A percentile compares a stretch with the other conserved stretches of the same genome.
Conservation (phyloP, 169 alveolate species). For the Cryptosporidium sp. region DNA sequence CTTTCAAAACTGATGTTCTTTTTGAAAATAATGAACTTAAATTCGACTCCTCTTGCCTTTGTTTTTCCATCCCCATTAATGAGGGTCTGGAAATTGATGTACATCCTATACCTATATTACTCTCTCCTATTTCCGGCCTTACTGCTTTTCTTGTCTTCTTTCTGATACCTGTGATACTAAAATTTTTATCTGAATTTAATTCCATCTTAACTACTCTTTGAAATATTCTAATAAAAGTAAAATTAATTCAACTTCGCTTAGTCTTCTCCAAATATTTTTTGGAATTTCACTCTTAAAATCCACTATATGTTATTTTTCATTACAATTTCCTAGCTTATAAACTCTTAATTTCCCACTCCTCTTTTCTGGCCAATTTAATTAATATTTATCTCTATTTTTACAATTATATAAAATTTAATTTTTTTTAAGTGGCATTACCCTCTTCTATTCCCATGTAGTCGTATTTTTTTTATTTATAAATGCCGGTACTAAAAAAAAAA, state of each 20-base stretch:
- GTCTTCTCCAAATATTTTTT: not conserved
- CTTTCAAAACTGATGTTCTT: not conserved
- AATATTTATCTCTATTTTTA: too few species aligned
- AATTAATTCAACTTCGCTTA: not conserved
- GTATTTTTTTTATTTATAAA: not conserved
- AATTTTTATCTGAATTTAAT: not conserved
- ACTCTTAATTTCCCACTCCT: not conserved
- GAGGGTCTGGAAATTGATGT: slow-evolving; percentile 31
- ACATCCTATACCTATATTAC: slow-evolving; percentile 14
- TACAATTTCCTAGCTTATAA: not conserved
- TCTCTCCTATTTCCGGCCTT: slow-evolving; percentile 48
- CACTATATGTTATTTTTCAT: not conserved
- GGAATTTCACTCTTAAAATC: not conserved
- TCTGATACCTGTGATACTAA: slow-evolving; percentile 13
- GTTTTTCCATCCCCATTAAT: slow-evolving; percentile 10
- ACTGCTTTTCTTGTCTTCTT: slow-evolving; percentile 58
- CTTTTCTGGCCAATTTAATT: not conserved
- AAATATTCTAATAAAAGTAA: not conserved
- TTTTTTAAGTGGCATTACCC: not conserved
- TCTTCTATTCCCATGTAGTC: slow-evolving; percentile 13
- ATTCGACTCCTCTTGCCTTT: slow-evolving; percentile 7
- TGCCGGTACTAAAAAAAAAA: slow-evolving; percentile 19
- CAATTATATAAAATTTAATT: not conserved
- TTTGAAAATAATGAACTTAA: slow-evolving; percentile 2
- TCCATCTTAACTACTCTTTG: not conserved